These are phyloP conservation scores for Bretziella fagacearum DNA, from an alignment of 2,329 filamentous ascomycete genomes.

Conservation along the genomic window DNA sequence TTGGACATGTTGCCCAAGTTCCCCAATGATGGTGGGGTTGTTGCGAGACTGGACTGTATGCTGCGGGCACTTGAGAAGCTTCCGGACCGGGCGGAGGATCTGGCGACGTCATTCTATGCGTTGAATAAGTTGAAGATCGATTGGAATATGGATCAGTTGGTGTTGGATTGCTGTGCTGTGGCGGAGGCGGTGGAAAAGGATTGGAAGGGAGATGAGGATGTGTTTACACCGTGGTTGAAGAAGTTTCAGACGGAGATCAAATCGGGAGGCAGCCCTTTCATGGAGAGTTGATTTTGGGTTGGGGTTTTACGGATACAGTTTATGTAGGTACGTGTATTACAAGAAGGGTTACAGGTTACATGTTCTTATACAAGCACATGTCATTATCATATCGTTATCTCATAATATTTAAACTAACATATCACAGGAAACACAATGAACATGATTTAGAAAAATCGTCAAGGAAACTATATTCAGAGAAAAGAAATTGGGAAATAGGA, in stretches of 20 bases:
- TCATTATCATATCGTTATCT: too few species aligned
- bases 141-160: constrained; percentile 39
- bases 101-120: constrained; percentile 58
- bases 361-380: too few species aligned
- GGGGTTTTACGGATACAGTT: background rate
- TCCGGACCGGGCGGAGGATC: constrained; percentile 51
- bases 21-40: constrained; percentile 20
- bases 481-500: constrained; percentile 2
- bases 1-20: constrained; percentile 40
- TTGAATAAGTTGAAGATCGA: constrained; percentile 43
- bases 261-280: constrained; percentile 9
- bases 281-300: background rate
- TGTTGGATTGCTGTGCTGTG: constrained; percentile 39
- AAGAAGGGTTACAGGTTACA: background rate
- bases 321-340: too few species aligned
- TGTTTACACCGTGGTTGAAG: constrained; percentile 61
- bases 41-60: constrained; percentile 36
- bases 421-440: background rate
- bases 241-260: constrained; percentile 35
- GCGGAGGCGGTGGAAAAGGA: constrained; percentile 37
- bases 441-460: background rate
- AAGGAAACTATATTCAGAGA: constrained; percentile 7
- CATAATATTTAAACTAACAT: too few species aligned
- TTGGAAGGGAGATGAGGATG: constrained; percentile 53
- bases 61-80: constrained; percentile 39